phyloP scores from a whole-genome alignment of 148 eudicot species.

The Diospyros lotus region DNA sequence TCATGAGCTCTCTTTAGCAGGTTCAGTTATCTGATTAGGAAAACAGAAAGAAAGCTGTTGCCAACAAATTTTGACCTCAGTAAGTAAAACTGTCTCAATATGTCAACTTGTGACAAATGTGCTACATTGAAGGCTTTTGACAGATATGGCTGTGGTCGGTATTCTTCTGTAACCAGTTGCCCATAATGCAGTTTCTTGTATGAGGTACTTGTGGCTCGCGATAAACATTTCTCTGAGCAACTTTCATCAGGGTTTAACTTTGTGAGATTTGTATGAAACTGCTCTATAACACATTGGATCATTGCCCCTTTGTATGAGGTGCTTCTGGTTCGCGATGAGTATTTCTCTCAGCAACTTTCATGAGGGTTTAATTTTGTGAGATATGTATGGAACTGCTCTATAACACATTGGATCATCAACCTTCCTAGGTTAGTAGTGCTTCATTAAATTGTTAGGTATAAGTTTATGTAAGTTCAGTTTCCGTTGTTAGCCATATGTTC shows the following conservation, averaged over 20 bases:
- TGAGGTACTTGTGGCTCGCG: slow-evolving; percentile 14
- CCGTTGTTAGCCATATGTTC: slow-evolving; percentile 17
- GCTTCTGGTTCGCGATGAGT: slow-evolving; percentile 13
- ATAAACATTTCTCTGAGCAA: slow-evolving; percentile 16
- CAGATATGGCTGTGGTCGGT: slow-evolving; percentile 6
- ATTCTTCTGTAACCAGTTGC: slow-evolving; percentile 8
- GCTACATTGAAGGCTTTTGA: slow-evolving; percentile 12
- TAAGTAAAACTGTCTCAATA: slow-evolving; percentile 4
- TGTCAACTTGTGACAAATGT: neutral
- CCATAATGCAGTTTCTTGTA: slow-evolving; percentile 17
- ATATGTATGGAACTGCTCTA: slow-evolving; percentile 28
- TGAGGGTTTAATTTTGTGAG: slow-evolving; percentile 31
- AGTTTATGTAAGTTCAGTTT: slow-evolving; percentile 5
- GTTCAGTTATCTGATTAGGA: slow-evolving; percentile 35
- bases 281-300: slow-evolving; percentile 12
- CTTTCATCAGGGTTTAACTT: slow-evolving; percentile 27
- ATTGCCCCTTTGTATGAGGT: slow-evolving; percentile 20
- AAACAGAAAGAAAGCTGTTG: slow-evolving; percentile 13
- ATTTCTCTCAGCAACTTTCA: slow-evolving; percentile 17
- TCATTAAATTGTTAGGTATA: slow-evolving; percentile 17
- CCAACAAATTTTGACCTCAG: slow-evolving; percentile 1
- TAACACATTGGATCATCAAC: slow-evolving; percentile 16
- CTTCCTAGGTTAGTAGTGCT: slow-evolving; percentile 13
- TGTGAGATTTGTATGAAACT: slow-evolving; percentile 35
- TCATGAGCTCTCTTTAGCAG: slow-evolving; percentile 75